phyloP scores from a whole-genome alignment of 805 yeast genomes.

The Candida ortonii region DNA sequence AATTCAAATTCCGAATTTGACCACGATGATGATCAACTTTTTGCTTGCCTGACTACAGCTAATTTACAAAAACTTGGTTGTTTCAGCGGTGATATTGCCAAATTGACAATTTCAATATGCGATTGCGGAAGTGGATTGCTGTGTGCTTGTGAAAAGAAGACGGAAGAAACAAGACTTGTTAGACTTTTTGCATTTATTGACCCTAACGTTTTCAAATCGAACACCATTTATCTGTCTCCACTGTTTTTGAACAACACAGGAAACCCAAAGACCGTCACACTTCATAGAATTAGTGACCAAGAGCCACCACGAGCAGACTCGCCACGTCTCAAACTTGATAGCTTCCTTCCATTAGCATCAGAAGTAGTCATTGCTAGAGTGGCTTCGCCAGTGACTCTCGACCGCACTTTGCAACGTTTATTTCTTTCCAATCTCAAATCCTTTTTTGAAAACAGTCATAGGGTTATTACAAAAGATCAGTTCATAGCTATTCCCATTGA shows the following conservation, averaged over 20 bases:
- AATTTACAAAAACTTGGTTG: slow-evolving; percentile 57
- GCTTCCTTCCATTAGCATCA: slow-evolving; percentile 47
- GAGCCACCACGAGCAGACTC: slow-evolving; percentile 23
- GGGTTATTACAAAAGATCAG: slow-evolving; percentile 66
- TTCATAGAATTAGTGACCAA: slow-evolving; percentile 19
- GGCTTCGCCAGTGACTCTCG: slow-evolving; percentile 67
- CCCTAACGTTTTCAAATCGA: slow-evolving; percentile 46
- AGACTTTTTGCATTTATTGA: slow-evolving; percentile 60
- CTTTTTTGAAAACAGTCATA: slow-evolving; percentile 53
- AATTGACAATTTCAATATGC: slow-evolving; percentile 23
- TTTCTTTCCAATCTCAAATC: slow-evolving; percentile 59
- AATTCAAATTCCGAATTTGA: slow-evolving; percentile 18
- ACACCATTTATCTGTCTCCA: slow-evolving; percentile 59
- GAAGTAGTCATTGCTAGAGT: slow-evolving; percentile 65
- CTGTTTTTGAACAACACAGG: slow-evolving; percentile 50
- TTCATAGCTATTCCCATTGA: slow-evolving; percentile 77
- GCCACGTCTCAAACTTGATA: slow-evolving; percentile 20
- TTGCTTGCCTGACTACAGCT: slow-evolving; percentile 44
- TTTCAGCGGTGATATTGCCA: slow-evolving; percentile 66
- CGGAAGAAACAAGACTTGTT: slow-evolving; percentile 27
- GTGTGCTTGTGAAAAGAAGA: slow-evolving; percentile 17
- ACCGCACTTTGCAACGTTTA: slow-evolving; percentile 56
- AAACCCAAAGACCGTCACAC: slow-evolving; percentile 26
- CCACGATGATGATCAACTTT: slow-evolving; percentile 45
- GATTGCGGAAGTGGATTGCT: slow-evolving; percentile 17